Percentiles rank a stretch among this genome's conserved stretches.
Conservation (phyloP, 2,329 filamentous ascomycete genomes). For the Ilyonectria destructans region DNA sequence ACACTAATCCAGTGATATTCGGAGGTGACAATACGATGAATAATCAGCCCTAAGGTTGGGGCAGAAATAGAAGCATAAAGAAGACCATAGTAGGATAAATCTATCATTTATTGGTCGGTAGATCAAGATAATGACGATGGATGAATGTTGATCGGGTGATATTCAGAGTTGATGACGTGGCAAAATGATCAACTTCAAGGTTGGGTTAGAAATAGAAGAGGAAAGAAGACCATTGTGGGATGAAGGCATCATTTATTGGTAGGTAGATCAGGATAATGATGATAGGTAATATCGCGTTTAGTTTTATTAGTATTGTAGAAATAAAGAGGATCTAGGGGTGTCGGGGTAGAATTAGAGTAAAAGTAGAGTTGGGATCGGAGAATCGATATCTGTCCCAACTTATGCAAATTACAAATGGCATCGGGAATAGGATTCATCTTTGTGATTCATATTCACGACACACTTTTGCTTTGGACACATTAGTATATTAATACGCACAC, state of each 20-base stretch:
- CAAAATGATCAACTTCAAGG: too few relatives aligned
- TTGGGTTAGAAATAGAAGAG: too few relatives aligned
- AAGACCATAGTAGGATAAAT: background rate
- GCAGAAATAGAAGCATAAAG: background rate
- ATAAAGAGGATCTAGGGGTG: conserved; percentile 5
- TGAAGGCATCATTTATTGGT: conserved; percentile 13
- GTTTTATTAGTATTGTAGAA: conserved; percentile 13
- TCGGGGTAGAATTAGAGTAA: conserved; percentile 7
- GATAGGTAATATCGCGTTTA: conserved; percentile 10
- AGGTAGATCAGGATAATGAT: conserved; percentile 17
- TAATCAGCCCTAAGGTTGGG: background rate
- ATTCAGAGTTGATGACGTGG: too few relatives aligned
- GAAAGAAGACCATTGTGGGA: background rate
- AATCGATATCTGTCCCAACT: conserved; percentile 13
- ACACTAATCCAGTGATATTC: too few relatives aligned
- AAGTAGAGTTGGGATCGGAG: conserved; percentile 8
- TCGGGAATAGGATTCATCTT: conserved; percentile 9
- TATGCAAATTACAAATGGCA: conserved; percentile 1
- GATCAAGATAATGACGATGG: too few relatives aligned
- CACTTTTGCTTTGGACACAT: background rate
- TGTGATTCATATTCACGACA: conserved; percentile 19
- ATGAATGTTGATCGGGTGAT: too few relatives aligned
- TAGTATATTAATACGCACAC: conserved; percentile 1
- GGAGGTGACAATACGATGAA: too few relatives aligned
- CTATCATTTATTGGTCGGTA: background rate